A percentile compares a stretch with the other conserved stretches of the same genome.
phyloP scores from a whole-genome alignment of 441 rosid genomes.

The Hura crepitans region DNA sequence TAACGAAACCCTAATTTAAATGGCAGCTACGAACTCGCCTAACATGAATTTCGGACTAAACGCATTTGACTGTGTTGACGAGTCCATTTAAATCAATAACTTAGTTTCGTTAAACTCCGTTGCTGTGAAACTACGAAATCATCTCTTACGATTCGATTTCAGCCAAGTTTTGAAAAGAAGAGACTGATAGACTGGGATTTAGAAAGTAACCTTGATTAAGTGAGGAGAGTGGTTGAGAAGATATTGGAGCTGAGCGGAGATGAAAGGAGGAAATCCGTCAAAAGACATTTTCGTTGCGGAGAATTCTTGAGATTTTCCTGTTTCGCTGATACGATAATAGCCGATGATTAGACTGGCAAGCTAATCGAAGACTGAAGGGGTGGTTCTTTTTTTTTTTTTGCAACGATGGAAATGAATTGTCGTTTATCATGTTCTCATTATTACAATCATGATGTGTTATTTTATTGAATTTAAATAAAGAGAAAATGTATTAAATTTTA shows the following conservation, averaged over 20 bases:
- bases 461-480: no score
- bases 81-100: neutral
- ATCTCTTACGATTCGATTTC: neutral
- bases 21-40: neutral
- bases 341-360: neutral
- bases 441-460: no score
- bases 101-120: neutral
- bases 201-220: conserved; percentile 49
- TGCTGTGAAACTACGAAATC: neutral
- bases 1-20: conserved; percentile 26
- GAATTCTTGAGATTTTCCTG: neutral
- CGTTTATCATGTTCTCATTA: no score
- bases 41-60: neutral
- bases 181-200: neutral
- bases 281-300: conserved; percentile 39
- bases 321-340: neutral
- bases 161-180: neutral
- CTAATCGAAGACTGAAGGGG: neutral
- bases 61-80: neutral
- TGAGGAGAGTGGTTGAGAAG: conserved; percentile 60
- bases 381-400: no score
- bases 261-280: conserved; percentile 64
- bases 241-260: conserved; percentile 76
- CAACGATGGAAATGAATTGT: no score
- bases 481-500: no score